These are phyloP conservation scores for Abortiporus biennis DNA, from an alignment of 1,284 basidiomycete genomes.

Conservation along the genomic window DNA sequence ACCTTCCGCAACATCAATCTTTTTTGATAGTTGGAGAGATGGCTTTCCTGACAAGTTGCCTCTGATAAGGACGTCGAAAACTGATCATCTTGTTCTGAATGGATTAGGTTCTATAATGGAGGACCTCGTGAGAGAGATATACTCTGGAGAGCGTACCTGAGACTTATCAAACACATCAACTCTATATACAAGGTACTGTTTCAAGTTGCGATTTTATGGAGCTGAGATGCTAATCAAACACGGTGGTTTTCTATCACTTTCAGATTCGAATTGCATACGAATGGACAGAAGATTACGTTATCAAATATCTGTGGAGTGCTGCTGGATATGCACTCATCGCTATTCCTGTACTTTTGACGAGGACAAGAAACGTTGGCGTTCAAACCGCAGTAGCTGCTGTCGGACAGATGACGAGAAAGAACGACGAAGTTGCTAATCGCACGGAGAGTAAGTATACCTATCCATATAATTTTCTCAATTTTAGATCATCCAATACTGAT, in stretches of 20 bases:
- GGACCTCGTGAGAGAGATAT: conserved; percentile 83
- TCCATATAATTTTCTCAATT: not conserved
- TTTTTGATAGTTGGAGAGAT: no score
- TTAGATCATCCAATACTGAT: no score
- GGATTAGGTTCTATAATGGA: conserved; percentile 88
- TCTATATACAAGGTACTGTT: conserved; percentile 77
- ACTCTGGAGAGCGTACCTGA: conserved; percentile 73
- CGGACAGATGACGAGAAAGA: conserved; percentile 8
- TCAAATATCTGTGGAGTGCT: conserved; percentile 93
- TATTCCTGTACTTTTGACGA: conserved; percentile 74
- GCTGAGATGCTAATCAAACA: not conserved
- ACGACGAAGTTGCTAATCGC: conserved; percentile 22
- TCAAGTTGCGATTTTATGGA: not conserved
- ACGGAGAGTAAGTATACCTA: conserved; percentile 37
- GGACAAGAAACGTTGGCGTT: conserved; percentile 38
- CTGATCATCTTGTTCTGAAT: not conserved
- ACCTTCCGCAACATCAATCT: no score
- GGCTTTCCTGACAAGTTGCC: no score
- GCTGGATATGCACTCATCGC: conserved; percentile 87
- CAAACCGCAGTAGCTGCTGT: conserved; percentile 22
- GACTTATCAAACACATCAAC: conserved; percentile 85
- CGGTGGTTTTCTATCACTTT: not conserved
- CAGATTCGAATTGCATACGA: conserved; percentile 80
- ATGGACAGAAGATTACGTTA: conserved; percentile 91
- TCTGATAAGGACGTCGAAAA: no score